Evolutionary conservation across 2,329 filamentous ascomycete genomes (phyloP), one percentile per base, ranked within the genome.

Genomic region (Piedraia hortae): DNA sequence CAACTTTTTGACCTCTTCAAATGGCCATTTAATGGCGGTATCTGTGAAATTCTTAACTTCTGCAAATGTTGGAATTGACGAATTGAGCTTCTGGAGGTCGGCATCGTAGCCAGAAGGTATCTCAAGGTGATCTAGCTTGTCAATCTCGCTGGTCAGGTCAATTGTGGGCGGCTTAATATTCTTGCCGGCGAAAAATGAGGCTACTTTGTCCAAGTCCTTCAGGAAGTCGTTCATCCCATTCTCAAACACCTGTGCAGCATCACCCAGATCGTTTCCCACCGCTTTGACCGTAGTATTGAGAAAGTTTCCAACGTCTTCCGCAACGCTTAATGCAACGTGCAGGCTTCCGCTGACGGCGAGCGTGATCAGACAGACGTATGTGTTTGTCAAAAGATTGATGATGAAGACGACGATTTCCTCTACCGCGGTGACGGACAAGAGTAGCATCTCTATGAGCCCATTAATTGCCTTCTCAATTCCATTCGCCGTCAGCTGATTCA

Each of bases 321-420:
- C 53, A 30, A 69, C 49, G 23, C 56, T 49, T 22, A 72, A 48
- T 9, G 62, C 73, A 19, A 67, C 65, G 22, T 75, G 64, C 22
- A 91, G 52, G 35, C 66, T 73, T 29, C 77, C 77, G 30, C 71
- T 62, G 25, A 91, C 59, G 21, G 77, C 66, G 30, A 89, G 62
- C 14, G 74, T 74, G 39, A 88, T 74, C 23, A 97, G 59, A 39
- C 85, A 97, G 32, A 77, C 58, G 39, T 90, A 91, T 9, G 78
- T 91, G 22, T 68, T 70, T 19, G 75, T 80, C 47, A 90, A 59
- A 48, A 91, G 69, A 43, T 88, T 75, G 50, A 97, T 78, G 41
- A 78, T 62, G 47, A 91, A 97, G 31, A 91, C 55, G 30, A 91
- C 67, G 24, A 93, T 68, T 41, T 72, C 67, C 47, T 90, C 70